Evolutionary conservation across 176 grass and related monocot species (phyloP).

Genomic region (Carex myosuroides): DNA sequence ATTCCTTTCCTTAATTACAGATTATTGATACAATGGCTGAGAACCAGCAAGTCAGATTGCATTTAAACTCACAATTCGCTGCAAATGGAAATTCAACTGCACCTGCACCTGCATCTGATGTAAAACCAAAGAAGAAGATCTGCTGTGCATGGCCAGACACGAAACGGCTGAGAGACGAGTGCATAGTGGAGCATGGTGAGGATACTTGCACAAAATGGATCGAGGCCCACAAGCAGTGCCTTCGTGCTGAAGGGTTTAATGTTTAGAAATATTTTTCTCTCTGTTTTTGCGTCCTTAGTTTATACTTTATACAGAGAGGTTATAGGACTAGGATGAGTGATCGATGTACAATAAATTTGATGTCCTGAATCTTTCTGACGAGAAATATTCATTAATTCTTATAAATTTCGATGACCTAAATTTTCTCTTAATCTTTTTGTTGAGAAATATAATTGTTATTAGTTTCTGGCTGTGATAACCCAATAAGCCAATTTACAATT

Average conservation of each 20-base stretch:
- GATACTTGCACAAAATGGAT: constrained; percentile 68
- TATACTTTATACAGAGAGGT: background rate
- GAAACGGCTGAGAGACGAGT: constrained; percentile 78
- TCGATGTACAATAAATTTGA: constrained; percentile 1
- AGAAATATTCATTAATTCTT: background rate
- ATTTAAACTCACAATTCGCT: constrained; percentile 56
- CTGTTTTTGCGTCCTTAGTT: background rate
- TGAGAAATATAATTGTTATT: too few species aligned
- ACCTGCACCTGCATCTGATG: constrained; percentile 24
- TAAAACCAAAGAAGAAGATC: constrained; percentile 84
- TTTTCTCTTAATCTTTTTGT: too few species aligned
- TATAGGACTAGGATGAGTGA: background rate
- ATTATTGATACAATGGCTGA: background rate
- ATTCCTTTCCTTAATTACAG: background rate
- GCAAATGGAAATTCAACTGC: constrained; percentile 11
- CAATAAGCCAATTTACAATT: too few species aligned
- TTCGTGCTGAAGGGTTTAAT: constrained; percentile 77
- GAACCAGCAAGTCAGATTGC: constrained; percentile 24
- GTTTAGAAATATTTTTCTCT: constrained; percentile 41
- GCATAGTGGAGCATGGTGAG: constrained; percentile 69
- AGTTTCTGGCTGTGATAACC: too few species aligned
- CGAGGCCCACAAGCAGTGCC: constrained; percentile 64
- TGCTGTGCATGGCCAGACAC: constrained; percentile 89
- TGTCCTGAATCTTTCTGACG: background rate
- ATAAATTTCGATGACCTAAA: too few species aligned